Evolutionary conservation across 192 early-diverging fungal species (phyloP).

Genomic region (Coemansia biformis): DNA sequence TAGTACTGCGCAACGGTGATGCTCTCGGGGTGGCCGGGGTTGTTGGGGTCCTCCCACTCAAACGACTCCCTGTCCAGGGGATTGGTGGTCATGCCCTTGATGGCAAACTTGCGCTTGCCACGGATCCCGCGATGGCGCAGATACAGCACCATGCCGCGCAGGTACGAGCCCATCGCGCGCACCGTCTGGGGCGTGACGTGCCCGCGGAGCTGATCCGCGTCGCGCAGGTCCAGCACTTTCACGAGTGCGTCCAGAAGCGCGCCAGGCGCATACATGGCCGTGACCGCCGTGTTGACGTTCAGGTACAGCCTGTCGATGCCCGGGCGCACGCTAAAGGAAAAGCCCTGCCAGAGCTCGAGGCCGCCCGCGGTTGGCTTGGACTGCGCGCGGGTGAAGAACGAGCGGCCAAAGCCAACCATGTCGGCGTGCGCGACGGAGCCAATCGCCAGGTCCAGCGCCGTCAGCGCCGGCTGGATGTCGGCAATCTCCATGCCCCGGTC

Average conservation of each 20-base stretch:
- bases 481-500: conserved; percentile 7
- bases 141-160: conserved; percentile 54
- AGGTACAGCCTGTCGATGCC: conserved; percentile 66
- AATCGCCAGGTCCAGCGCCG: conserved; percentile 75
- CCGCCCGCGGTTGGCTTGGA: conserved; percentile 57
- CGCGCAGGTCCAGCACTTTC: conserved; percentile 59
- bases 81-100: conserved; percentile 60
- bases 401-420: conserved; percentile 77
- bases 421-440: conserved; percentile 74
- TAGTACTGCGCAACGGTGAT: conserved; percentile 79
- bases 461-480: conserved; percentile 51
- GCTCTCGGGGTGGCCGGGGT: conserved; percentile 48
- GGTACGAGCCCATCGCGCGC: conserved; percentile 17
- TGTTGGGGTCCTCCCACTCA: conserved; percentile 48
- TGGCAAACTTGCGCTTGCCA: conserved; percentile 66
- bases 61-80: conserved; percentile 72
- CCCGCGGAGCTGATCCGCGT: conserved; percentile 38
- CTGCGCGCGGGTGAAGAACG: conserved; percentile 82
- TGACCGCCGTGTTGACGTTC: conserved; percentile 67
- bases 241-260: conserved; percentile 66
- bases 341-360: conserved; percentile 88
- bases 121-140: conserved; percentile 55
- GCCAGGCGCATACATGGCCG: conserved; percentile 62
- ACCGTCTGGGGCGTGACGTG: conserved; percentile 3
- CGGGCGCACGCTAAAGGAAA: conserved; percentile 83